Evolutionary conservation across 1,284 basidiomycete species (phyloP).

Genomic region (Retiboletus flavoniger): DNA sequence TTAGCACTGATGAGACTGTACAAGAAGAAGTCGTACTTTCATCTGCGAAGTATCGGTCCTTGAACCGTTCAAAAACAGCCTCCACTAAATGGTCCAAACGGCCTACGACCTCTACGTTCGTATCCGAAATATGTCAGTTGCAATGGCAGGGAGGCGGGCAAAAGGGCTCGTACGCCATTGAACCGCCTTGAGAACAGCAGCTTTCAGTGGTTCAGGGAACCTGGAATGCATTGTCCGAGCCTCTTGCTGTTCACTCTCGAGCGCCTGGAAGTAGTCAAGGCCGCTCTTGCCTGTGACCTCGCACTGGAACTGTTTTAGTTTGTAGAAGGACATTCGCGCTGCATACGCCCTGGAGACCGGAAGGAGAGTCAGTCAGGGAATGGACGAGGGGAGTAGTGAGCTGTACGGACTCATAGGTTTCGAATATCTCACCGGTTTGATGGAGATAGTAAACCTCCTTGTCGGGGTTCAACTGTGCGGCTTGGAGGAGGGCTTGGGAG

Average conservation of each 20-base stretch:
- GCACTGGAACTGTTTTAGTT: slow-evolving; percentile 90
- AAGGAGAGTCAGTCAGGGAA: slow-evolving; percentile 25
- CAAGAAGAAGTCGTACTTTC: slow-evolving; percentile 66
- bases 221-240: slow-evolving; percentile 83
- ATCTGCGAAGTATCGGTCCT: slow-evolving; percentile 88
- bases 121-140: slow-evolving; percentile 14
- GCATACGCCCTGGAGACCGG: slow-evolving; percentile 72
- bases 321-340: slow-evolving; percentile 90
- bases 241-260: slow-evolving; percentile 88
- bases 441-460: slow-evolving; percentile 86
- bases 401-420: slow-evolving; percentile 80
- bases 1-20: slow-evolving; percentile 19
- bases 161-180: slow-evolving; percentile 84
- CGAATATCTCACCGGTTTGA: slow-evolving; percentile 94
- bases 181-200: slow-evolving; percentile 84
- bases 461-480: slow-evolving; percentile 59
- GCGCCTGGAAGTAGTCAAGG: slow-evolving; percentile 91
- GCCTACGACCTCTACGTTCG: slow-evolving; percentile 82
- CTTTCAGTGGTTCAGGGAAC: slow-evolving; percentile 92
- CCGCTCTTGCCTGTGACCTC: slow-evolving; percentile 93
- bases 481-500: slow-evolving; percentile 63
- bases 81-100: slow-evolving; percentile 94
- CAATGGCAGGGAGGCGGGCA: slow-evolving; percentile 17
- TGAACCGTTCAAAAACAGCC: slow-evolving; percentile 91
- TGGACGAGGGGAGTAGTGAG: slow-evolving; percentile 11